A percentile compares a stretch with the other conserved stretches of the same genome.
Evolutionary conservation across 306 rosid genomes (phyloP).

Genomic region (Morella rubra): DNA sequence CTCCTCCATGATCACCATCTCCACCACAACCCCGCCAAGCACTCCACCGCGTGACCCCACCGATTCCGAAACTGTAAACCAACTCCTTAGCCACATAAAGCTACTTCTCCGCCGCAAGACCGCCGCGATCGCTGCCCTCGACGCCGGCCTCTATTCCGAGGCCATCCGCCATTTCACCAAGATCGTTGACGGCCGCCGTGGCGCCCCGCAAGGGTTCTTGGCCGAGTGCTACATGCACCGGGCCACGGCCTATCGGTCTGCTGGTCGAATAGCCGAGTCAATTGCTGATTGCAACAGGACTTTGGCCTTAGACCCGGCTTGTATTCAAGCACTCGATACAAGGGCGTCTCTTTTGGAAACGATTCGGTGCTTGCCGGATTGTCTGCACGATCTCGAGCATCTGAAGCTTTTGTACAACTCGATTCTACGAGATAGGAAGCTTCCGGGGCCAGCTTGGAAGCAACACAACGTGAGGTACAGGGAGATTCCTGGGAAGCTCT

Average conservation of each 20-base stretch:
- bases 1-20: conserved; percentile 31
- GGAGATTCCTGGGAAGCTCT: conserved; percentile 85
- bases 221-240: conserved; percentile 89
- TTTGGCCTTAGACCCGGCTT: conserved; percentile 66
- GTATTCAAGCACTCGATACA: conserved; percentile 82
- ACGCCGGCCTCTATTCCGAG: conserved; percentile 78
- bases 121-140: conserved; percentile 84
- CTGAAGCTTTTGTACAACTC: conserved; percentile 83
- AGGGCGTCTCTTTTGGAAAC: conserved; percentile 77
- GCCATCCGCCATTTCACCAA: conserved; percentile 92
- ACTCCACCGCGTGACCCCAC: conserved; percentile 47
- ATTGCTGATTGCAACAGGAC: conserved; percentile 93
- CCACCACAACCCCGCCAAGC: conserved; percentile 40
- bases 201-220: conserved; percentile 83
- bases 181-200: conserved; percentile 89
- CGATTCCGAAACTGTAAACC: conserved; percentile 54
- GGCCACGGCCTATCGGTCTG: conserved; percentile 62
- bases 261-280: conserved; percentile 79
- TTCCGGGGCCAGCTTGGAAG: conserved; percentile 91
- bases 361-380: conserved; percentile 80
- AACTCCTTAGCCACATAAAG: conserved; percentile 78
- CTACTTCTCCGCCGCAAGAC: conserved; percentile 79
- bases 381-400: conserved; percentile 88
- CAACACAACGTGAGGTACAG: conserved; percentile 72
- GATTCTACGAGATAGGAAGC: conserved; percentile 75